A percentile compares a stretch with the other conserved stretches of the same genome.
Conservation (phyloP, 805 yeast species). For the Isabelozyma rhagii region DNA sequence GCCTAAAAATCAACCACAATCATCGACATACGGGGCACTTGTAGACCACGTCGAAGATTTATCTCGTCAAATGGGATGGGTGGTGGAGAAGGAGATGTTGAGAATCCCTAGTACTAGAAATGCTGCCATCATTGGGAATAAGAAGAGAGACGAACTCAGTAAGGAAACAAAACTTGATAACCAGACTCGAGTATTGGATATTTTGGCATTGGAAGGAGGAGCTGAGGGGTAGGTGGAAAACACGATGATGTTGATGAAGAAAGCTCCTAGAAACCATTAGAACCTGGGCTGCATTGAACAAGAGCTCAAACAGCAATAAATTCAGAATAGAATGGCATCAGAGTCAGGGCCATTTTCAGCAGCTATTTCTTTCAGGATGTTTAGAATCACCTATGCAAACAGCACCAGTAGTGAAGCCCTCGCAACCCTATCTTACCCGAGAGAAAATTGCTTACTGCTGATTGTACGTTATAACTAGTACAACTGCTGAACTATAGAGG, state of each 20-base stretch:
- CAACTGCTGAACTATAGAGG: no score
- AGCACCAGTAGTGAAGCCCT: no score
- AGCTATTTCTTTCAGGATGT: no score
- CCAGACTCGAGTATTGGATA: constrained; percentile 49
- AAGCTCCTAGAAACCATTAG: constrained; percentile 69
- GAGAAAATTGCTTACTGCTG: no score
- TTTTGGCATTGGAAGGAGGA: constrained; percentile 77
- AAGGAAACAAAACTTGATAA: constrained; percentile 27
- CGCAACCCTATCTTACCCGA: no score
- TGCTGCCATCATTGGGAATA: constrained; percentile 78
- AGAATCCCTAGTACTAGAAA: constrained; percentile 94
- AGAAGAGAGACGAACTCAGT: constrained; percentile 15
- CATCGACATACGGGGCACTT: constrained; percentile 76
- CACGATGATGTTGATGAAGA: constrained; percentile 66
- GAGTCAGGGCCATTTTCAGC: no score
- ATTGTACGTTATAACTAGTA: no score
- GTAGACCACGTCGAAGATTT: constrained; percentile 81
- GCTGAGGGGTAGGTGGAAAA: constrained; percentile 89
- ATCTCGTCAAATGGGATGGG: constrained; percentile 75
- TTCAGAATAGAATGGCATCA: no score
- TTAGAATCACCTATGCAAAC: no score
- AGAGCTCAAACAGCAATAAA: no score
- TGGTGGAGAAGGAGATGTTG: constrained; percentile 77
- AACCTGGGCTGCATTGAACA: no score
- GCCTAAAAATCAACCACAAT: background rate